Evolutionary conservation across 495 filamentous ascomycete species (phyloP), one percentile per base, ranked within the genome.

Genomic region (Schizothecium vesticola): DNA sequence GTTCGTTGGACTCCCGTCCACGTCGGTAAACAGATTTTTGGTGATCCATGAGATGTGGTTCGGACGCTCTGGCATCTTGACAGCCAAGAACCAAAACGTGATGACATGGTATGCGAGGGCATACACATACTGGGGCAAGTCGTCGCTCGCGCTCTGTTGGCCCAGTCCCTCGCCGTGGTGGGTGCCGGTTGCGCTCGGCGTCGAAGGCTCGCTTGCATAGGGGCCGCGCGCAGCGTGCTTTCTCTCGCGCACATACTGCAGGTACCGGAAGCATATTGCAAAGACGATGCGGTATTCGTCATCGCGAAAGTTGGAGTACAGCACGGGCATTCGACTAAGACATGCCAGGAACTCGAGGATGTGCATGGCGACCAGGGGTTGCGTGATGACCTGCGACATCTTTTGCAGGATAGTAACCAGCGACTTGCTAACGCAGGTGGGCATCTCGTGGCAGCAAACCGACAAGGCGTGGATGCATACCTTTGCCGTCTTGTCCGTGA

Each of bases 331-430:
- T 23, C 95, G 89, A 28, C 94, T 92, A 25, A 99, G 86, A 57
- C 92, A 89, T 10, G 91, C 89, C 33, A 98, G 79, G 73, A 98
- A 98, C 71, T 98, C 96, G 62, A 99, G 82, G 60, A 98, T 95
- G 74, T 98, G 94, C 62, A 97, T 89, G 19, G 94, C 92, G 64
- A 97, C 89, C 59, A 92, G 86, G 3, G 91, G 89, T 73, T 97
- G 92, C 12, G 94, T 97, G 73, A 98, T 96, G 68, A 97, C 92
- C 73, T 94, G 92, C 7, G 94, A 89, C 90, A 98, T 96, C 74
- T 90, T 94, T 73, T 93, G 90, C 56, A 98, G 82, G 66, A 98
- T 93, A 33, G 84, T 88, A 43, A 90, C 90, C 63, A 98, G 79
- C 26, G 88, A 88, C 73, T 92, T 96, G 72, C 88, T 90, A 61